Evolutionary conservation across 495 filamentous ascomycete species (phyloP), one percentile per base, ranked within the genome.

Genomic region (Physcia stellaris): DNA sequence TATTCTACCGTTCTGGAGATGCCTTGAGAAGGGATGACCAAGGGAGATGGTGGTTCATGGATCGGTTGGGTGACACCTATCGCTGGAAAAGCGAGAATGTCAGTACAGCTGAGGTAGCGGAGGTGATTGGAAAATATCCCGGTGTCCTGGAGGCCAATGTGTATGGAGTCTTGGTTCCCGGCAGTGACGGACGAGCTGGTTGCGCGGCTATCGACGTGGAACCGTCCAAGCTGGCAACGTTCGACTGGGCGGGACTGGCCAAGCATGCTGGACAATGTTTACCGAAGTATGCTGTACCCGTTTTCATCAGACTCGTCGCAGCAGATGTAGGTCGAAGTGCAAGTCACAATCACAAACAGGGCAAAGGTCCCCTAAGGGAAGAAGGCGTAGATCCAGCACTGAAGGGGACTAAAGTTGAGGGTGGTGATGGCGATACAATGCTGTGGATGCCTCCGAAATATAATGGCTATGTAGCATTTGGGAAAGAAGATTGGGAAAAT

Each of bases 11-110:
- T 13, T 75, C 72, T 2, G 82, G 83, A 11, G 83, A 90, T 55
- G 77, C 81, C 4, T 53, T 86, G 22, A 57, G 77, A 4, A 63
- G 77, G 11, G 66, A 70, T 13, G 47, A 46, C 3, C 81, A 87
- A 39, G 83, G 83, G 0, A 62, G 78, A 11, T 86, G 80, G 81
- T 85, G 68, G 53, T 90, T 90, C 55, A 48, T 83, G 17, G 83
- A 90, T 53, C 67, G 73, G 24, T 60, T 86, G 0, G 83, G 83
- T 1, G 83, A 88, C 53, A 88, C 82, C 0, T 88, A 78, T 59
- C 67, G 82, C 3, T 88, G 82, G 82, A 88, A 87, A 55, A 73
- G 72, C 40, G 83, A 86, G 58, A 88, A 88, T 49, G 81, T 88
- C 36, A 77, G 73, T 17, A 87, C 83, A 0, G 76, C 78, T 21